These are phyloP conservation scores for Pseudopithomyces maydicus DNA, from an alignment of 2,329 filamentous ascomycete genomes.

Conservation along the genomic window DNA sequence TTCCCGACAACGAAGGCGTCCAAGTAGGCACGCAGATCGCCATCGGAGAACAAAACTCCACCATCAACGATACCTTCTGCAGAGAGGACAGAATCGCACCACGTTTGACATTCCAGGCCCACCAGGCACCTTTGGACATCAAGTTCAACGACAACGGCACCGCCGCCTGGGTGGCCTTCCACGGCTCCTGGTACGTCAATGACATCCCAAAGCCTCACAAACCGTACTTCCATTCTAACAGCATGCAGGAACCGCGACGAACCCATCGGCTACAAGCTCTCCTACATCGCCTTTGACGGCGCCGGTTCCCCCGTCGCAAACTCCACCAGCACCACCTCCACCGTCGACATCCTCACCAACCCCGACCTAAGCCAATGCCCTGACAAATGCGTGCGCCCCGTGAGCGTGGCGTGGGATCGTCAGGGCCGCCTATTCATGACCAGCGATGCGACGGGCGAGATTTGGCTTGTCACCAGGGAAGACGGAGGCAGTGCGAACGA, in stretches of 20 bases:
- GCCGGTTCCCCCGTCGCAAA: constrained; percentile 52
- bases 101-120: constrained; percentile 66
- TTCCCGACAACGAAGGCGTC: constrained; percentile 54
- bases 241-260: constrained; percentile 49
- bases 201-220: background rate
- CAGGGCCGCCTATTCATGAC: constrained; percentile 65
- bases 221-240: constrained; percentile 1
- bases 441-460: constrained; percentile 68
- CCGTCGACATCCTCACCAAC: constrained; percentile 62
- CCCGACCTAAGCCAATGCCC: constrained; percentile 60
- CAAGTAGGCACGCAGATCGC: constrained; percentile 57
- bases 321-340: constrained; percentile 54
- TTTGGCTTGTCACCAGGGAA: constrained; percentile 57
- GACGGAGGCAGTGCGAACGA: constrained; percentile 38
- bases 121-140: constrained; percentile 74
- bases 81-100: constrained; percentile 47
- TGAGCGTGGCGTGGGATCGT: constrained; percentile 59
- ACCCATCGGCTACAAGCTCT: constrained; percentile 58
- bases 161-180: constrained; percentile 70
- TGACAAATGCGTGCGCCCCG: constrained; percentile 65
- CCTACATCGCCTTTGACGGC: constrained; percentile 50
- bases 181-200: constrained; percentile 67
- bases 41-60: constrained; percentile 50
- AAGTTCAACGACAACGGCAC: constrained; percentile 66
- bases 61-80: constrained; percentile 56